A percentile compares a stretch with the other conserved stretches of the same genome.
Evolutionary conservation across 106 monocot genomes (phyloP).

Genomic region (Xerophyta viscosa): DNA sequence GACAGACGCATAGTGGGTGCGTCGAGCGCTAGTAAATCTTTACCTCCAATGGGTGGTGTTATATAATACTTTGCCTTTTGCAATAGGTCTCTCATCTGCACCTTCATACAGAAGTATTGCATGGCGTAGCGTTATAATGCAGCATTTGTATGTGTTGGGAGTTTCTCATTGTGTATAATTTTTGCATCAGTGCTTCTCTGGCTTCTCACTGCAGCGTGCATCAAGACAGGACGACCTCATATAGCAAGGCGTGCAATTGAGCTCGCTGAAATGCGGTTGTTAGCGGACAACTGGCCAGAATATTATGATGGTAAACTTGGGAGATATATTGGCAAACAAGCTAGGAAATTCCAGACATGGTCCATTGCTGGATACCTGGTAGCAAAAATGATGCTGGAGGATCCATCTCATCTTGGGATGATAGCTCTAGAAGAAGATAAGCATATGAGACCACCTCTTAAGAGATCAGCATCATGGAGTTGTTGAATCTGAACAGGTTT

Average conservation of each 20-base stretch:
- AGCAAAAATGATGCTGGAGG: constrained; percentile 16
- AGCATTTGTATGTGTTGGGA: no score
- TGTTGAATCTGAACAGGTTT: constrained; percentile 3
- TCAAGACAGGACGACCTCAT: constrained; percentile 15
- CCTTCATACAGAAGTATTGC: no score
- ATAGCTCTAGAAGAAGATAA: constrained; percentile 13
- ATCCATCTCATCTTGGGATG: constrained; percentile 8
- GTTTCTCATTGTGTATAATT: no score
- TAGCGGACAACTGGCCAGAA: constrained; percentile 5
- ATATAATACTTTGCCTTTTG: no score
- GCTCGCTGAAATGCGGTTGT: constrained; percentile 6
- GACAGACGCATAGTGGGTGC: no score
- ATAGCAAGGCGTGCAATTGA: constrained; percentile 13
- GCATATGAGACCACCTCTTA: constrained; percentile 7
- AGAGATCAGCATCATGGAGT: constrained; percentile 10
- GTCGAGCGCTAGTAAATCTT: no score
- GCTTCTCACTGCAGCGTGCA: constrained; percentile 15
- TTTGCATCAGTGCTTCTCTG: constrained; percentile 19
- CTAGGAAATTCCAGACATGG: no score
- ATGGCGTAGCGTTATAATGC: no score
- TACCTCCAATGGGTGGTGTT: no score
- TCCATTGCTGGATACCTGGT: constrained; percentile 19
- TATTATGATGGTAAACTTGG: no score
- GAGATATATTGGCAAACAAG: no score
- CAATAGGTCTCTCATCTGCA: no score